Percentiles rank a stretch among this genome's conserved stretches.
phyloP scores from a whole-genome alignment of 73 alveolate species.

The Paramecium octaurelia region DNA sequence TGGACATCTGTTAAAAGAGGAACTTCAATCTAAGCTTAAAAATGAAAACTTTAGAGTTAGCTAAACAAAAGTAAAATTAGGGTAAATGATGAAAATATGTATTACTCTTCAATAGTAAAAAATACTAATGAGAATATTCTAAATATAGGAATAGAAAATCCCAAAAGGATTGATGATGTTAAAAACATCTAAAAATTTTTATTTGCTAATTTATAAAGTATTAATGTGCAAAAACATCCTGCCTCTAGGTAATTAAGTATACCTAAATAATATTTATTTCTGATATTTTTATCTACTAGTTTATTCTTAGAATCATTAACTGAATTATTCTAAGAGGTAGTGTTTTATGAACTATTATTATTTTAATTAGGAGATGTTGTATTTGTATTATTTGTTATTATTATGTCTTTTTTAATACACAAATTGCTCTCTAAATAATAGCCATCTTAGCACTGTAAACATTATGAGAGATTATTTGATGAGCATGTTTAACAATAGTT shows the following conservation, averaged over 20 bases:
- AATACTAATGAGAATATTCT: neutral
- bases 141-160: neutral
- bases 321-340: neutral
- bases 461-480: neutral
- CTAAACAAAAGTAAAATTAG: neutral
- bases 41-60: neutral
- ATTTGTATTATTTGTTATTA: neutral
- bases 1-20: neutral
- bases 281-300: neutral
- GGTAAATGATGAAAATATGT: neutral
- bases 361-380: neutral
- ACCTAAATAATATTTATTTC: neutral
- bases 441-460: neutral
- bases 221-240: neutral
- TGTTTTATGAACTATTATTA: neutral
- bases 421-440: neutral
- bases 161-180: neutral
- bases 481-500: neutral
- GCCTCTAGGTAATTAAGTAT: neutral
- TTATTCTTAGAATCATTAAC: neutral
- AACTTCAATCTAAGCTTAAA: neutral
- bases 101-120: neutral
- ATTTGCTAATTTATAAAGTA: neutral
- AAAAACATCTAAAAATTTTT: neutral
- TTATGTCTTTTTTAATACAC: neutral